Conservation (phyloP, 768 basidiomycete genomes). For the Psilocybe cubensis region DNA sequence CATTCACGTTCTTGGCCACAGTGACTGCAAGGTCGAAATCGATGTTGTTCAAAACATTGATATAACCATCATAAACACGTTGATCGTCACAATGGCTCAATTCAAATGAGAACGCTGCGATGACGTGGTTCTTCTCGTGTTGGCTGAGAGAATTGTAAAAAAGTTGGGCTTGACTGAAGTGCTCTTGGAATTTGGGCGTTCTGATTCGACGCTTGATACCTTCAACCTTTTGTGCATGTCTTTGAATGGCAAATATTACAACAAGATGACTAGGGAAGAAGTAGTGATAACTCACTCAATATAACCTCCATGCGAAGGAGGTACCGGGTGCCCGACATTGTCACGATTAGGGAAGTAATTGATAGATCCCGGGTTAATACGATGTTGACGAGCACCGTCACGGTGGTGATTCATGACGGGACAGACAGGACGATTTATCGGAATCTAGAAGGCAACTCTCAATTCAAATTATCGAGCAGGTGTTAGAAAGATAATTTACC, state of each 20-base stretch:
- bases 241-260: conserved; percentile 28
- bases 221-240: conserved; percentile 50
- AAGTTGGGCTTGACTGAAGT: conserved; percentile 72
- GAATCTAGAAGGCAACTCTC: conserved; percentile 48
- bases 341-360: conserved; percentile 90
- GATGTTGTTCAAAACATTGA: conserved; percentile 70
- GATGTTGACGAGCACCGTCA: conserved; percentile 60
- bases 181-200: conserved; percentile 79
- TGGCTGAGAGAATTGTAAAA: conserved; percentile 82
- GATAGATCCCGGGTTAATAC: conserved; percentile 57
- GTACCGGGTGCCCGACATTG: conserved; percentile 48
- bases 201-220: conserved; percentile 65
- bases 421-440: conserved; percentile 82
- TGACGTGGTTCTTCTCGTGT: conserved; percentile 74
- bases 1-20: conserved; percentile 70
- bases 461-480: neutral
- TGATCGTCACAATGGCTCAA: conserved; percentile 83
- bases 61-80: conserved; percentile 68
- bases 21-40: conserved; percentile 72
- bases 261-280: neutral
- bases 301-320: conserved; percentile 58
- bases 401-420: conserved; percentile 74
- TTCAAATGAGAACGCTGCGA: conserved; percentile 78
- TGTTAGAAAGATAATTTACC: conserved; percentile 31
- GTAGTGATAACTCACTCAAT: conserved; percentile 43